Percentiles rank a stretch among this genome's conserved stretches.
Conservation (phyloP, 345 rosid genomes). For the Stellera chamaejasme region DNA sequence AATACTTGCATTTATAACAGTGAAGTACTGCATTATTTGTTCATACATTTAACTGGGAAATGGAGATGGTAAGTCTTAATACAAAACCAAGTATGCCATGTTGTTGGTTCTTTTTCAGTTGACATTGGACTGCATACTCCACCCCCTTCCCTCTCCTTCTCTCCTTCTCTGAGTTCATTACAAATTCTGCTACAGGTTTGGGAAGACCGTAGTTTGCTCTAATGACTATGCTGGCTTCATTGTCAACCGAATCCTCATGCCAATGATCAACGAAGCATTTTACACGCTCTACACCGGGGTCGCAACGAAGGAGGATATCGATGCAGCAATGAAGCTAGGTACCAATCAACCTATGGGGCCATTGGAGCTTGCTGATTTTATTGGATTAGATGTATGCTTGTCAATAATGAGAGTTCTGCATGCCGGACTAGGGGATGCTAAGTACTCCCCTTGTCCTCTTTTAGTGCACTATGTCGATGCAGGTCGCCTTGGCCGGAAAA, state of each 20-base stretch:
- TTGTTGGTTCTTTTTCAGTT: not conserved
- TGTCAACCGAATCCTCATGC: constrained; percentile 88
- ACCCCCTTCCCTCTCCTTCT: not conserved
- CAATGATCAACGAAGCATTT: constrained; percentile 96
- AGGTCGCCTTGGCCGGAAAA: constrained; percentile 71
- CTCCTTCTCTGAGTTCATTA: not conserved
- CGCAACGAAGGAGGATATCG: constrained; percentile 91
- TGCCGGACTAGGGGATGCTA: constrained; percentile 56
- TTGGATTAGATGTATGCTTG: constrained; percentile 74
- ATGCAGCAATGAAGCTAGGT: constrained; percentile 81
- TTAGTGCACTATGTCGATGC: constrained; percentile 85
- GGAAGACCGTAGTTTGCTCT: constrained; percentile 72
- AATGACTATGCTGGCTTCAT: constrained; percentile 76
- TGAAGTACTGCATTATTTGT: not conserved
- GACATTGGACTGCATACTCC: not conserved
- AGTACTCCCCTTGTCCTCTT: constrained; percentile 76
- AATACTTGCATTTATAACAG: not conserved
- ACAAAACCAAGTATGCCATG: not conserved
- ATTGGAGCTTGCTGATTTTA: constrained; percentile 73
- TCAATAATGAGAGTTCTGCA: constrained; percentile 77
- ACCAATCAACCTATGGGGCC: constrained; percentile 95
- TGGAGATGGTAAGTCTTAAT: not conserved
- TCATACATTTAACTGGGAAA: not conserved
- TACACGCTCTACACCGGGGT: constrained; percentile 76
- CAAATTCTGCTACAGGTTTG: constrained; percentile 38